Conservation (phyloP, 768 basidiomycete genomes). For the Boletus subcaerulescens region DNA sequence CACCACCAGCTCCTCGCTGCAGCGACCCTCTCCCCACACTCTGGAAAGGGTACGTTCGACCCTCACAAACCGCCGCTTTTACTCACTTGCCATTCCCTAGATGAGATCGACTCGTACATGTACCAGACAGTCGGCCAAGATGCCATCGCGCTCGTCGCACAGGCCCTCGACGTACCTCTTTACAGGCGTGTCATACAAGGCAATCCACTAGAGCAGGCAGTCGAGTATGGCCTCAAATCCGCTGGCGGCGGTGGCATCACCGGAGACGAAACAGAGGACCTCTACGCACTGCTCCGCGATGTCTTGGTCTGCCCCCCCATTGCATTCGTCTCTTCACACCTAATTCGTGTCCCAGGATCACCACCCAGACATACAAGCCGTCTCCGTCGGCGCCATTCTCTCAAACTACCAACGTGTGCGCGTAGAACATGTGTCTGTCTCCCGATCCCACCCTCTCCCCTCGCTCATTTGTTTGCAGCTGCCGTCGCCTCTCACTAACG, state of each 20-base stretch:
- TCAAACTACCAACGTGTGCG: conserved; percentile 97
- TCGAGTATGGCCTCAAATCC: conserved; percentile 79
- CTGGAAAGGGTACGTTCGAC: conserved; percentile 68
- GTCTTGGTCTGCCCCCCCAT: conserved; percentile 66
- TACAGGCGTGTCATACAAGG: conserved; percentile 82
- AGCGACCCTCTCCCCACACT: conserved; percentile 80
- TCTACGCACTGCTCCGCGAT: conserved; percentile 63
- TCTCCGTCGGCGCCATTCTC: conserved; percentile 94
- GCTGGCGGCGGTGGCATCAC: conserved; percentile 47
- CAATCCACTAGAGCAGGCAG: conserved; percentile 71
- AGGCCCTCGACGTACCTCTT: conserved; percentile 82
- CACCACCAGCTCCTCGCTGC: conserved; percentile 86
- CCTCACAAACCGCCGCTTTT: not conserved
- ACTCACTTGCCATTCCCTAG: conserved; percentile 40
- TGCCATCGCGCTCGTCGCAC: conserved; percentile 82
- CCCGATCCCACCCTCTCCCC: not conserved
- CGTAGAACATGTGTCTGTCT: conserved; percentile 91
- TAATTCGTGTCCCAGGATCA: conserved; percentile 42
- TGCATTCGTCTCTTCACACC: not conserved
- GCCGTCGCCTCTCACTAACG: conserved; percentile 73
- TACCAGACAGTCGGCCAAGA: conserved; percentile 99
- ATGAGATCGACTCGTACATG: conserved; percentile 97
- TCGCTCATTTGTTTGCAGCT: conserved; percentile 43
- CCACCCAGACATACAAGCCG: conserved; percentile 80
- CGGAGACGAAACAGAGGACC: conserved; percentile 97